Conservation (phyloP, 2,329 filamentous ascomycete species). For the Amesomyces nigricolor region DNA sequence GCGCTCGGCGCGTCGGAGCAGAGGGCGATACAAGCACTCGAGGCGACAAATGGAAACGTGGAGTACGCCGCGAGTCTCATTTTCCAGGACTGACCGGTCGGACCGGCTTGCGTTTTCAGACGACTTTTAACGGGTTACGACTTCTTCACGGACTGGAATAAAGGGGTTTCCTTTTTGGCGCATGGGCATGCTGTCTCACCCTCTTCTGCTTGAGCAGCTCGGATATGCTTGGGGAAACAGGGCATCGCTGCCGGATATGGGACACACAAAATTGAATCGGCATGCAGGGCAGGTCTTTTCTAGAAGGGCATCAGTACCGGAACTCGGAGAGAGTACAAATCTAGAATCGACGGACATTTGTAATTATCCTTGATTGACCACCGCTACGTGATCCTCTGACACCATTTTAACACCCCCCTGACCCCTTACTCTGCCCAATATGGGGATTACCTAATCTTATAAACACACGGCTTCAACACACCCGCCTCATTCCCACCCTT, state of each 20-base stretch:
- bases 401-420: neutral
- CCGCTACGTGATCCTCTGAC: neutral
- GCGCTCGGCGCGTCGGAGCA: slow-evolving; percentile 71
- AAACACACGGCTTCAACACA: slow-evolving; percentile 88
- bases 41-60: slow-evolving; percentile 78
- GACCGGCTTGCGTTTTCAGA: neutral
- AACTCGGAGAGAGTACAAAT: neutral
- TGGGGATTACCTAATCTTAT: slow-evolving; percentile 68
- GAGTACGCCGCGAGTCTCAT: slow-evolving; percentile 82
- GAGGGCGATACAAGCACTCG: slow-evolving; percentile 72
- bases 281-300: neutral
- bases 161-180: neutral
- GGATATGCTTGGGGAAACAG: neutral
- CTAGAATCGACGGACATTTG: slow-evolving; percentile 5
- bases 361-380: neutral
- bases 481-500: slow-evolving; percentile 57
- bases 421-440: no score
- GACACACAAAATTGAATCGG: neutral
- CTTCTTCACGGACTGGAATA: neutral
- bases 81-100: slow-evolving; percentile 43
- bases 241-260: neutral
- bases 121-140: neutral
- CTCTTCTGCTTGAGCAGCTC: neutral
- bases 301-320: slow-evolving; percentile 6
- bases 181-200: neutral